phyloP scores from a whole-genome alignment of 148 eudicot genomes.

The Fallopia convolvulus region DNA sequence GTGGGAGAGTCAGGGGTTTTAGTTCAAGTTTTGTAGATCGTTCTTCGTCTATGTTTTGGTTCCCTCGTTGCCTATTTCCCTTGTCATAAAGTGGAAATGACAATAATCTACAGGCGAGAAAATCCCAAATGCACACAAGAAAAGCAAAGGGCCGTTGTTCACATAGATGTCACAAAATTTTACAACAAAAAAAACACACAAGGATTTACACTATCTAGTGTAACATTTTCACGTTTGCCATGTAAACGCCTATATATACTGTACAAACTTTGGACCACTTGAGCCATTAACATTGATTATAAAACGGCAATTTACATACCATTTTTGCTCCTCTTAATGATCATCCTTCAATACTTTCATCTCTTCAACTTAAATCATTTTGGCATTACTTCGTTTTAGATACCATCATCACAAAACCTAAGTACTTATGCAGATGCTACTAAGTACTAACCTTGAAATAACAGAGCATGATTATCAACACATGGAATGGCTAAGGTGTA shows the following conservation, averaged over 20 bases:
- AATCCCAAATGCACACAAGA: background rate
- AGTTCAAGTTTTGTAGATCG: no score
- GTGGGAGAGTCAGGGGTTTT: no score
- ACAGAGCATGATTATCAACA: constrained; percentile 15
- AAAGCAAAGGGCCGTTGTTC: background rate
- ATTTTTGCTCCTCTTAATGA: background rate
- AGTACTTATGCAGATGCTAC: background rate
- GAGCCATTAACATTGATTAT: background rate
- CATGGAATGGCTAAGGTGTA: constrained; percentile 33
- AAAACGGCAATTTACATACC: background rate
- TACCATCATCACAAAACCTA: background rate
- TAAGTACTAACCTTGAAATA: background rate
- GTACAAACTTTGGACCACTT: background rate
- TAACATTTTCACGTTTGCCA: background rate
- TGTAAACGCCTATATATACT: background rate
- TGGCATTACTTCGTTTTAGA: background rate
- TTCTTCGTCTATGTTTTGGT: no score
- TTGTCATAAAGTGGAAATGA: background rate
- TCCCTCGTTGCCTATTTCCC: no score
- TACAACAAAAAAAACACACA: background rate
- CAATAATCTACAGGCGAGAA: background rate
- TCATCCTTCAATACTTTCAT: background rate
- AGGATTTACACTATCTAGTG: background rate
- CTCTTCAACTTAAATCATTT: background rate
- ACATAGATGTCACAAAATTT: background rate